Evolutionary conservation across 495 filamentous ascomycete species (phyloP), one percentile per base, ranked within the genome.

Genomic region (Eremomyces bilateralis): DNA sequence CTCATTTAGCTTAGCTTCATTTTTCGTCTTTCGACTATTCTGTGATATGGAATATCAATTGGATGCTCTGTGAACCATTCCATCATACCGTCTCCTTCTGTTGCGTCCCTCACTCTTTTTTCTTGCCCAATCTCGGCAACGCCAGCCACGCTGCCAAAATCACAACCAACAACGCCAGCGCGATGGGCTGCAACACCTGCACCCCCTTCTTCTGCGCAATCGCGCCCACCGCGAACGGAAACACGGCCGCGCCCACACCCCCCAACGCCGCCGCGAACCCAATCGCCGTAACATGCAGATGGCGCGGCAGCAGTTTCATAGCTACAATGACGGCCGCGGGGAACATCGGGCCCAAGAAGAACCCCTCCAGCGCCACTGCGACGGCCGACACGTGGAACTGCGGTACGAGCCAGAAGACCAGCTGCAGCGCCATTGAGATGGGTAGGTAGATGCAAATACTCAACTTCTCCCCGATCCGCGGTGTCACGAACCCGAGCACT

Each of bases 191-290:
- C 43, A 85, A 43, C 8, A 83, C 77, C 46, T 71, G 52, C 5
- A 88, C 80, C 12, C 82, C 81, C 50, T 68, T 76, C 12, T 64
- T 67, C 51, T 88, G 73, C 4, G 80, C 82, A 52, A 90, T 75
- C 0, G 78, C 78, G 1, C 81, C 81, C 1, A 91, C 76, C 0
- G 68, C 76, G 49, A 91, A 92, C 0, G 82, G 82, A 32, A 92
- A 68, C 12, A 85, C 50, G 0, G 80, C 78, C 2, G 78, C 81
- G 0, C 82, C 82, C 4, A 65, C 65, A 0, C 79, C 74, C 1
- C 82, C 82, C 53, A 84, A 73, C 0, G 82, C 79, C 3, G 76
- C 73, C 1, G 76, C 76, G 42, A 90, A 90, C 0, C 82, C 81
- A 33, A 92, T 77, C 1, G 76, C 72, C 35, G 64, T 69, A 21